Conservation (phyloP, 768 basidiomycete genomes). For the Tulasnella sp. region DNA sequence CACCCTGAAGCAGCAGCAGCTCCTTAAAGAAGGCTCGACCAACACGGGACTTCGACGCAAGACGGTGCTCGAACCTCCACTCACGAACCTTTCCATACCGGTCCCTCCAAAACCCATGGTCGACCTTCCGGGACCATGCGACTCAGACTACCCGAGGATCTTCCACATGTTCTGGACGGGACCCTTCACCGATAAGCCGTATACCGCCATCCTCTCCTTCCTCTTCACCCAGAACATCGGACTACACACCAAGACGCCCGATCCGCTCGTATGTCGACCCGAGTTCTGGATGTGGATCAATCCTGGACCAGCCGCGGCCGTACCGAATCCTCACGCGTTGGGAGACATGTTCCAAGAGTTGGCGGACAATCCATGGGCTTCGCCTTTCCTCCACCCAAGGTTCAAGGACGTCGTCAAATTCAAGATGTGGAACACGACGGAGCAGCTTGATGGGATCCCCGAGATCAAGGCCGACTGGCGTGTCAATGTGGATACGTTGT, state of each 20-base stretch:
- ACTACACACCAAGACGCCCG: constrained; percentile 47
- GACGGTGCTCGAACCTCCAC: constrained; percentile 32
- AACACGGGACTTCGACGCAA: constrained; percentile 13
- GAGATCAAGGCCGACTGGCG: constrained; percentile 91
- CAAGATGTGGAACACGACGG: constrained; percentile 97
- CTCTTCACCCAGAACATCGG: constrained; percentile 92
- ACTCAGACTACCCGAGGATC: constrained; percentile 70
- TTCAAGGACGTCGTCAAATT: constrained; percentile 91
- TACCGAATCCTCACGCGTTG: constrained; percentile 73
- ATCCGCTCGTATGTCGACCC: constrained; percentile 59
- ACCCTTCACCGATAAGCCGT: constrained; percentile 96
- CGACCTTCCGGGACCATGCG: constrained; percentile 49
- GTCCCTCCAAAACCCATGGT: constrained; percentile 46
- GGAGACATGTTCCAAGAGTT: constrained; percentile 76
- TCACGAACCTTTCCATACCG: constrained; percentile 41
- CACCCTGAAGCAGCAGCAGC: constrained; percentile 9
- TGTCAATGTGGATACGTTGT: constrained; percentile 56
- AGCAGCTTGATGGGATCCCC: constrained; percentile 83
- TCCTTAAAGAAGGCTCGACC: constrained; percentile 14
- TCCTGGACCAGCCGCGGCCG: constrained; percentile 85
- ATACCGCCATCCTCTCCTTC: constrained; percentile 88
- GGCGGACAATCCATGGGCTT: constrained; percentile 77
- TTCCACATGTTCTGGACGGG: constrained; percentile 99
- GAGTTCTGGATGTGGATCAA: constrained; percentile 99
- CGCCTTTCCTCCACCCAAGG: constrained; percentile 85